Evolutionary conservation across 345 rosid genomes (phyloP).

Genomic region (Pseudoturritis turrita): DNA sequence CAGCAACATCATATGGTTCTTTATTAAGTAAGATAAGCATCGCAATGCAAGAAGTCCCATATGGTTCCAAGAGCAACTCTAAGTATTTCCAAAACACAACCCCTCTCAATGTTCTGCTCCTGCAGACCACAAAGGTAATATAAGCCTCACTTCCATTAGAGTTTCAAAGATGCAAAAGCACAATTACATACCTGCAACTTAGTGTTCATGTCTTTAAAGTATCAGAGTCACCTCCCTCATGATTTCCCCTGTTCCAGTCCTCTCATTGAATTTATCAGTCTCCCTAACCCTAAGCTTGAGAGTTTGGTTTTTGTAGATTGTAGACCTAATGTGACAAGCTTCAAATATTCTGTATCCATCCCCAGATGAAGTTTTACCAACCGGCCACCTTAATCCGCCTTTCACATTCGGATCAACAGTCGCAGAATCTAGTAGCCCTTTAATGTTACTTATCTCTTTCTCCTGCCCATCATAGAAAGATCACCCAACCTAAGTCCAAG

Average conservation of each 20-base stretch:
- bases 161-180: not conserved
- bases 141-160: not conserved
- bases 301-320: constrained; percentile 36
- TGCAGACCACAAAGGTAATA: not conserved
- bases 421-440: constrained; percentile 41
- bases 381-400: constrained; percentile 69
- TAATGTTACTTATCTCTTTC: constrained; percentile 46
- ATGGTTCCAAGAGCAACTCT: constrained; percentile 10
- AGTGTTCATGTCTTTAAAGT: constrained; percentile 45
- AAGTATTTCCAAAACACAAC: constrained; percentile 5
- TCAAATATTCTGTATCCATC: constrained; percentile 42
- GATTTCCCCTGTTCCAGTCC: constrained; percentile 33
- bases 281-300: constrained; percentile 49
- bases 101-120: constrained; percentile 16
- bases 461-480: constrained; percentile 38
- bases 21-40: not conserved
- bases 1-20: not conserved
- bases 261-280: constrained; percentile 52
- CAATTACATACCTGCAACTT: constrained; percentile 21
- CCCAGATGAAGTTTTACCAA: constrained; percentile 38
- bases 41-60: constrained; percentile 22
- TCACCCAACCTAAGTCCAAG: not conserved
- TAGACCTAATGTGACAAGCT: constrained; percentile 42
- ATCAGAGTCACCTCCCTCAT: constrained; percentile 37
- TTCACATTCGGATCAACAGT: constrained; percentile 52